Evolutionary conservation across 805 yeast genomes (phyloP), one percentile per base, ranked within the genome.

Genomic region (Nakazawaea holstii): DNA sequence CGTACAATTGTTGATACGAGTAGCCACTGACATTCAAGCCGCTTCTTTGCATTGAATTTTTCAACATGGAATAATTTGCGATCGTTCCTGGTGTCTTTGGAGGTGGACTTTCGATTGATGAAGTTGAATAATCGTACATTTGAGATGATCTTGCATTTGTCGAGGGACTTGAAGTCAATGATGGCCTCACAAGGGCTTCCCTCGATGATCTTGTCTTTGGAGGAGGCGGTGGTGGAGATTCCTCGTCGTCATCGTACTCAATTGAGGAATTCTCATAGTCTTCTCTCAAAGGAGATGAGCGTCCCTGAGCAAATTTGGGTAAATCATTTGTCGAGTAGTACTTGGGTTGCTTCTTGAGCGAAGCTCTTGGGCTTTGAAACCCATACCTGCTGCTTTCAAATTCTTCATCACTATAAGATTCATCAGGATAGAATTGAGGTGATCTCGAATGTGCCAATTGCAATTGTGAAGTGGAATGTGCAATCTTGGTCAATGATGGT

Each of bases 201-300:
- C 41, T 49, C n/a, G 52, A 31, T 29, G 54, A 39, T 8, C 36
- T 45, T 37, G 50, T 67, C 37, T 68, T 68, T 27, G 72, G 72
- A 7, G 71, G 73, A 6, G 69, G 66, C 6, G 76, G 76, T 1
- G 67, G 68, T 38, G 61, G 66, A 7, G 50, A 24, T 2, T 48
- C 52, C 26, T 51, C 29, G 13, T 49, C 51, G 35, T 50, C 52
- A 4, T 43, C 50, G 33, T 53, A 49, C 17, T 53, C 45, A 30
- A 27, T 36, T 10, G 32, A 15, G 4, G 4, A 17, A 28, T 28
- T 27, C 4, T 30, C 31, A 10, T 17, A 24, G 17, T 43, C 47
- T 15, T 45, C 48, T 20, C 42, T 37, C 8, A 44, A n/a, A 5
- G 47, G 47, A 6, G 47, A 44, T 6, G 41, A 9, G 8, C 8